Evolutionary conservation across 1,284 basidiomycete genomes (phyloP).

Genomic region (Inonotus obliquus): DNA sequence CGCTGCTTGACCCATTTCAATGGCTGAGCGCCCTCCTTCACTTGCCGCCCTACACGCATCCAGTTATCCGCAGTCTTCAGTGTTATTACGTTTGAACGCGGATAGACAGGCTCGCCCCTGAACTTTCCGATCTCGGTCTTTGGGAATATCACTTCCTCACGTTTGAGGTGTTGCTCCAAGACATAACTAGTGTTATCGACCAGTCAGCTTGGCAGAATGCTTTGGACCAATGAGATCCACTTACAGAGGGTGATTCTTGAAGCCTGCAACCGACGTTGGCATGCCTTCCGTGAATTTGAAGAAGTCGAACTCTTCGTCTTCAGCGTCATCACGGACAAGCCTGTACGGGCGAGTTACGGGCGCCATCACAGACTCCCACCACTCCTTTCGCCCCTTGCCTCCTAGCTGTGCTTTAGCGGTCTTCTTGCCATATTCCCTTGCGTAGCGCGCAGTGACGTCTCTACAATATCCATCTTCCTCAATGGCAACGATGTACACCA

Average conservation of each 20-base stretch:
- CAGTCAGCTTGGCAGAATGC: conserved; percentile 7
- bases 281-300: conserved; percentile 87
- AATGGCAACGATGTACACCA: conserved; percentile 91
- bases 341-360: conserved; percentile 71
- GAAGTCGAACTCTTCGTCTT: conserved; percentile 87
- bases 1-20: conserved; percentile 90
- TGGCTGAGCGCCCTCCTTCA: conserved; percentile 76
- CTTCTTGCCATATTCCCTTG: conserved; percentile 79
- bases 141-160: conserved; percentile 86
- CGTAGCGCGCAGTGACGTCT: conserved; percentile 75
- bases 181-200: conserved; percentile 60
- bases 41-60: conserved; percentile 81
- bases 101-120: conserved; percentile 90
- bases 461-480: conserved; percentile 85
- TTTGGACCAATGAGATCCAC: conserved; percentile 25
- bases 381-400: conserved; percentile 65
- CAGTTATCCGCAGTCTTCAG: conserved; percentile 93
- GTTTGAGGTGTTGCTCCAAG: conserved; percentile 83
- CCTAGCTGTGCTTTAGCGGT: conserved; percentile 80
- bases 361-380: conserved; percentile 77
- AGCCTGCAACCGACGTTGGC: conserved; percentile 86
- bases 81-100: conserved; percentile 75
- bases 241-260: conserved; percentile 94
- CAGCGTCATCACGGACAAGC: conserved; percentile 87
- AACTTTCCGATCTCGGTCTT: conserved; percentile 86